Evolutionary conservation across 331 rosid species (phyloP).

Genomic region (Acacia concinna): DNA sequence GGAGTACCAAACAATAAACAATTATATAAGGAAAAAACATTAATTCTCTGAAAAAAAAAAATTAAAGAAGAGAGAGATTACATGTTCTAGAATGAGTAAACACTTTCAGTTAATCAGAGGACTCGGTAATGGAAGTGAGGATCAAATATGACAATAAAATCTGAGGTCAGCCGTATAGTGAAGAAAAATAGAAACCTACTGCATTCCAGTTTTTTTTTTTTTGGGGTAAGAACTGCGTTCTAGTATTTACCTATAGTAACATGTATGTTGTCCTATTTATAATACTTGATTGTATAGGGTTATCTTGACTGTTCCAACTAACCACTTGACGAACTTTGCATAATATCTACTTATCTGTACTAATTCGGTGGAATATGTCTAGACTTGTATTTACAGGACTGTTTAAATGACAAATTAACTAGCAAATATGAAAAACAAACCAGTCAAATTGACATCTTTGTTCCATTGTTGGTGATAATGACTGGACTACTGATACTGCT

Average conservation of each 20-base stretch:
- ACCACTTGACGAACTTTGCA: background rate
- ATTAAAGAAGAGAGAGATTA: background rate
- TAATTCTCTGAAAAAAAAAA: too few relatives aligned
- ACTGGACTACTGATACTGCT: background rate
- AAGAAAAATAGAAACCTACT: background rate
- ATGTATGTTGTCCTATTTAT: background rate
- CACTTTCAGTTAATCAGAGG: background rate
- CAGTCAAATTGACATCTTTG: background rate
- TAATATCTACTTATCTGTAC: background rate
- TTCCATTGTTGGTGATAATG: background rate
- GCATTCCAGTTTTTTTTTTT: background rate
- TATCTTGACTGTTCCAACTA: background rate
- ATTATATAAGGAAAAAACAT: too few relatives aligned
- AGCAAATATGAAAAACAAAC: conserved; percentile 1
- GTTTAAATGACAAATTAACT: background rate
- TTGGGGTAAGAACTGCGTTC: too few relatives aligned
- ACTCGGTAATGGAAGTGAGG: background rate
- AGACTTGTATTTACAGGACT: background rate
- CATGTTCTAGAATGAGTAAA: background rate
- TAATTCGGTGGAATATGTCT: background rate
- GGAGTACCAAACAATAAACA: background rate
- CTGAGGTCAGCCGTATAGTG: background rate
- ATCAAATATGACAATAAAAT: background rate
- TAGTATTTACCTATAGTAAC: background rate
- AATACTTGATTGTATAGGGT: background rate